phyloP scores from a whole-genome alignment of 2,329 filamentous ascomycete species.

The Alternaria rosae region DNA sequence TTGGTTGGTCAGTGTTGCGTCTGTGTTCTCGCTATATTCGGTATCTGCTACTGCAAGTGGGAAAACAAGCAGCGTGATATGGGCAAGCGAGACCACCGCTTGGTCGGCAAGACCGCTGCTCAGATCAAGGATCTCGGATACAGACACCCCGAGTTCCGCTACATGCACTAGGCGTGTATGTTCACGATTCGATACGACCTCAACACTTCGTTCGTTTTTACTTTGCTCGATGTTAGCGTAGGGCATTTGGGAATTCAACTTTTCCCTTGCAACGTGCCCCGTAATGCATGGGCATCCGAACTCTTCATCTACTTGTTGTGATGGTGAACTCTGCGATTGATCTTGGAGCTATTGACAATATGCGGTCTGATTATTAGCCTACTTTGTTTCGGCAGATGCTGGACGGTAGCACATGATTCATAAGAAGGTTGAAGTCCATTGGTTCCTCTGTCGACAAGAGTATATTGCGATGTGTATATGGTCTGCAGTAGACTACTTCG shows the following conservation, averaged over 20 bases:
- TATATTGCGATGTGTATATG: neutral
- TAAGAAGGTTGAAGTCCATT: neutral
- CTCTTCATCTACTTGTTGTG: neutral
- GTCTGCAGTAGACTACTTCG: neutral
- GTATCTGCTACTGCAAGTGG: slow-evolving; percentile 61
- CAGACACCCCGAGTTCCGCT: slow-evolving; percentile 63
- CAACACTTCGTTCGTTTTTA: slow-evolving; percentile 15
- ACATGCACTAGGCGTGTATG: slow-evolving; percentile 54
- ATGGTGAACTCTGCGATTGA: neutral
- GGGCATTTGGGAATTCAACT: slow-evolving; percentile 6
- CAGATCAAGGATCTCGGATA: slow-evolving; percentile 61
- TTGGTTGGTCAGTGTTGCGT: slow-evolving; percentile 59
- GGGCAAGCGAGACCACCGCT: slow-evolving; percentile 59
- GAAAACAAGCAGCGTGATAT: slow-evolving; percentile 61
- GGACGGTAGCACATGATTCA: neutral
- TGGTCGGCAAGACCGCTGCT: slow-evolving; percentile 59
- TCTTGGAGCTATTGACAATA: neutral
- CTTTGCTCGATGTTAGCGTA: slow-evolving; percentile 7
- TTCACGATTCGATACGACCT: neutral
- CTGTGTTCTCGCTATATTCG: slow-evolving; percentile 56
- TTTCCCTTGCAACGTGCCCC: neutral
- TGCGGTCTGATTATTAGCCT: neutral
- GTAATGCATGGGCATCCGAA: neutral
- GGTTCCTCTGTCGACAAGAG: neutral
- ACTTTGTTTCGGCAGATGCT: neutral